Percentiles rank a stretch among this genome's conserved stretches.
Conservation (phyloP, 768 basidiomycete species). For the Suillus fuscotomentosus region DNA sequence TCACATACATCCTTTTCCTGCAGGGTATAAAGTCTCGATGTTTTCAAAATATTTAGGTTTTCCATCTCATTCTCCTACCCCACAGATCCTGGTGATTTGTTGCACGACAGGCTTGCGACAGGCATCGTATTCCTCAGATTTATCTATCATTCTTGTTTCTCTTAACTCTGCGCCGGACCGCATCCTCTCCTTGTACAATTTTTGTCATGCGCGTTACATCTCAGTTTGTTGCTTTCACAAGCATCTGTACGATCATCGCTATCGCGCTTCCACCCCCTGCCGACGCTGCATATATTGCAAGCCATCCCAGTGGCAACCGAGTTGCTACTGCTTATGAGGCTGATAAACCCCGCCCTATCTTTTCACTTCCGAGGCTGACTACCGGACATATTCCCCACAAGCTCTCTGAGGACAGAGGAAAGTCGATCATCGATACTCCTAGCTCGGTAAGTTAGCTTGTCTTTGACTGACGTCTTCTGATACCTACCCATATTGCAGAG, state of each 20-base stretch:
- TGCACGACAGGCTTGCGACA: not conserved
- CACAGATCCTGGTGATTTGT: constrained; percentile 57
- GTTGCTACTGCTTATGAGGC: not conserved
- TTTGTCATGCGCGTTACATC: constrained; percentile 49
- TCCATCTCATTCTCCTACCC: constrained; percentile 36
- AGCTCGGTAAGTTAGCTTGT: not conserved
- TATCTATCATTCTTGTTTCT: not conserved
- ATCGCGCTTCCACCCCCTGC: constrained; percentile 37
- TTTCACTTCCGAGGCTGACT: not conserved
- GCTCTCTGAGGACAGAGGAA: not conserved
- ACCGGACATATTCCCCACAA: not conserved
- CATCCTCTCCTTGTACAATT: constrained; percentile 14
- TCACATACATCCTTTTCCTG: not conserved
- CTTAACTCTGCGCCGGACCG: constrained; percentile 12
- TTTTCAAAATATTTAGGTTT: constrained; percentile 19
- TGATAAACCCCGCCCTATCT: not conserved
- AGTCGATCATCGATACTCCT: not conserved
- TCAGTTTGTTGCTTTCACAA: constrained; percentile 46
- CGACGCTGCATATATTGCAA: constrained; percentile 39
- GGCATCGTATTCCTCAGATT: not conserved
- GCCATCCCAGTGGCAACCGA: constrained; percentile 13
- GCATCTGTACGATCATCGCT: constrained; percentile 44
- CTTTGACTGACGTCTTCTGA: not conserved
- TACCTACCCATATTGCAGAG: not conserved
- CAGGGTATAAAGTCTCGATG: not conserved